phyloP scores from a whole-genome alignment of 2,329 filamentous ascomycete genomes.

The Cordyceps tenuipes region DNA sequence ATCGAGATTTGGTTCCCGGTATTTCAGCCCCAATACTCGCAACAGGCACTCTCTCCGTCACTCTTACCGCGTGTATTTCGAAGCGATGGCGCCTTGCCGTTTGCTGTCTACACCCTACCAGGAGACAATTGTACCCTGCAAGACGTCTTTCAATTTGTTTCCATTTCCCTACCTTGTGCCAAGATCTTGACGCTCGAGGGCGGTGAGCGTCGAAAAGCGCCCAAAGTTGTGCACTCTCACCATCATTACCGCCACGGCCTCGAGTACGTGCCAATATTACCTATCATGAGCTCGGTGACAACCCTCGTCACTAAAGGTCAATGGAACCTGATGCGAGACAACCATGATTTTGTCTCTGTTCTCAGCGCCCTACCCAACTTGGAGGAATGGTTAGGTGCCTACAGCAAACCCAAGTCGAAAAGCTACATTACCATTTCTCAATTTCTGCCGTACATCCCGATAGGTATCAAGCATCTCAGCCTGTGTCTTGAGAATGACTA shows the following conservation, averaged over 20 bases:
- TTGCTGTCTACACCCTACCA: slow-evolving; percentile 50
- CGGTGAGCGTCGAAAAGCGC: slow-evolving; percentile 68
- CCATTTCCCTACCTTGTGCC: slow-evolving; percentile 48
- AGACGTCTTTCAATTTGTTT: slow-evolving; percentile 59
- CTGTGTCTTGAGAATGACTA: slow-evolving; percentile 67
- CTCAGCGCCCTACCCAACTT: slow-evolving; percentile 56
- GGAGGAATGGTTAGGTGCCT: slow-evolving; percentile 53
- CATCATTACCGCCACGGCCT: slow-evolving; percentile 13
- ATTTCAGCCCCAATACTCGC: slow-evolving; percentile 49
- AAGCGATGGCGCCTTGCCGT: slow-evolving; percentile 46
- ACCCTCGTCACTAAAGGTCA: slow-evolving; percentile 67
- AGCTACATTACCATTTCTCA: slow-evolving; percentile 62
- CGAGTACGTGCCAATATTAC: slow-evolving; percentile 25
- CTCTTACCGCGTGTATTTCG: slow-evolving; percentile 44
- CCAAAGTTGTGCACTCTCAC: slow-evolving; percentile 44
- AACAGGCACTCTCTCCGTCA: slow-evolving; percentile 33
- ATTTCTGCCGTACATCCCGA: slow-evolving; percentile 50
- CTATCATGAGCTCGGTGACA: slow-evolving; percentile 46
- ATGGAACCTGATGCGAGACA: slow-evolving; percentile 64
- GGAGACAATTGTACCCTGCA: slow-evolving; percentile 61
- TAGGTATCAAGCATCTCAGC: slow-evolving; percentile 52
- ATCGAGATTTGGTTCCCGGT: slow-evolving; percentile 74
- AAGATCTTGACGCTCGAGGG: slow-evolving; percentile 65
- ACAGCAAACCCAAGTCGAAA: slow-evolving; percentile 66
- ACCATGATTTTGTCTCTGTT: slow-evolving; percentile 55